Conservation (phyloP, 331 rosid genomes). For the Cydonia oblonga region DNA sequence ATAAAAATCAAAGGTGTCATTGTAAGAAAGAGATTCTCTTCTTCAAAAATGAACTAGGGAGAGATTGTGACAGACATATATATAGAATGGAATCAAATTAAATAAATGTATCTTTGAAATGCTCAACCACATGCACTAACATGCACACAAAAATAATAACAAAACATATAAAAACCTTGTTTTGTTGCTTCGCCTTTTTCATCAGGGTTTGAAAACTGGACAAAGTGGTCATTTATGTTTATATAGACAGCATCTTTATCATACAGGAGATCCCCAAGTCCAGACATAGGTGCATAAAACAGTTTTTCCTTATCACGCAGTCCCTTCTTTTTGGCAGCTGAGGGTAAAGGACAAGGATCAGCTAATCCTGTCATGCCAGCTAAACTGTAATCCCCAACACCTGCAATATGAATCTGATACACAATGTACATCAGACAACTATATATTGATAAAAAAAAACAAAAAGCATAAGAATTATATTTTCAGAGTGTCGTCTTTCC, state of each 20-base stretch:
- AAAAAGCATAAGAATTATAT: background rate
- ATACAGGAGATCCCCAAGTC: constrained; percentile 85
- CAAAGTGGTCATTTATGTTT: constrained; percentile 73
- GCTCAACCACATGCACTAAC: background rate
- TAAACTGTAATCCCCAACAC: constrained; percentile 78
- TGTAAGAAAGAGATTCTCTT: background rate
- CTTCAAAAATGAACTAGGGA: background rate
- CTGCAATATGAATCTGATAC: constrained; percentile 86
- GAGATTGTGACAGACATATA: background rate
- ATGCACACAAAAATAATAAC: background rate
- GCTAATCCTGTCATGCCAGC: constrained; percentile 50
- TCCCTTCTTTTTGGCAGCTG: constrained; percentile 98
- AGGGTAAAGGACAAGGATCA: constrained; percentile 95
- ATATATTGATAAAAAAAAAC: background rate
- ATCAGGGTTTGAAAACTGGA: constrained; percentile 66
- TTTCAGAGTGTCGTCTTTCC: background rate
- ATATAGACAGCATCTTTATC: constrained; percentile 94
- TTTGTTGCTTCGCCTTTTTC: constrained; percentile 35
- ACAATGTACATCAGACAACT: constrained; percentile 16
- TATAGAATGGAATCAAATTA: background rate
- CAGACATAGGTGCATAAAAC: constrained; percentile 96
- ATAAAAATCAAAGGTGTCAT: background rate
- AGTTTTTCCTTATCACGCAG: constrained; percentile 84
- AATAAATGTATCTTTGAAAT: background rate
- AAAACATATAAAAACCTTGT: constrained; percentile 40